A percentile compares a stretch with the other conserved stretches of the same genome.
These are phyloP conservation scores for Hypocrella siamensis DNA, from an alignment of 2,329 filamentous ascomycete species.

Conservation along the genomic window DNA sequence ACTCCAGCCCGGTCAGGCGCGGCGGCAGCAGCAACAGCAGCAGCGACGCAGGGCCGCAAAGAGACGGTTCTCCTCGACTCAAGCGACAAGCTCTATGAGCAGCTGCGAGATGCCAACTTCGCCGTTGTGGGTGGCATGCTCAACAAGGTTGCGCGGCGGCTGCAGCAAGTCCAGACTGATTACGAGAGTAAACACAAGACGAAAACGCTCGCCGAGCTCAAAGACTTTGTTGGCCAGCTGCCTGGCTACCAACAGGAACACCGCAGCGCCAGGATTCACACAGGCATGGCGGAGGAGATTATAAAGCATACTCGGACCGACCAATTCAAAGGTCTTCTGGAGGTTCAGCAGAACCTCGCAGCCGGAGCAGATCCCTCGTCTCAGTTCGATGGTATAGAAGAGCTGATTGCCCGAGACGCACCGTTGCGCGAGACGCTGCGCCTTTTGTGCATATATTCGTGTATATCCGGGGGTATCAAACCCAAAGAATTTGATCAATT, in stretches of 20 bases:
- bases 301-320: conserved; percentile 86
- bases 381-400: conserved; percentile 82
- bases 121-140: conserved; percentile 79
- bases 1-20: conserved; percentile 48
- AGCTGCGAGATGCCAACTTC: conserved; percentile 85
- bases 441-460: conserved; percentile 80
- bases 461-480: conserved; percentile 75
- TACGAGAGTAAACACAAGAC: conserved; percentile 82
- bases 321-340: conserved; percentile 71
- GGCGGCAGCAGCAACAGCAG: too few relatives aligned
- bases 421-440: conserved; percentile 71
- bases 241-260: conserved; percentile 89
- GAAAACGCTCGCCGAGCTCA: conserved; percentile 79
- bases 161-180: conserved; percentile 69
- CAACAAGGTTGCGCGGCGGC: conserved; percentile 76
- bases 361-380: conserved; percentile 78
- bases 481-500: conserved; percentile 81
- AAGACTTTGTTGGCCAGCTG: conserved; percentile 88
- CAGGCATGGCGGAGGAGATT: conserved; percentile 83
- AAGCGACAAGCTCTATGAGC: conserved; percentile 74
- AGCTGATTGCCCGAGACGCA: conserved; percentile 79
- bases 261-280: conserved; percentile 82
- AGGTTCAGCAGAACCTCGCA: conserved; percentile 90
- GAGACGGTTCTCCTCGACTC: conserved; percentile 81
- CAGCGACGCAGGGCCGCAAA: conserved; percentile 49